A percentile compares a stretch with the other conserved stretches of the same genome.
phyloP scores from a whole-genome alignment of 192 early-diverging fungal genomes.

The Phlyctochytrium planicorne region DNA sequence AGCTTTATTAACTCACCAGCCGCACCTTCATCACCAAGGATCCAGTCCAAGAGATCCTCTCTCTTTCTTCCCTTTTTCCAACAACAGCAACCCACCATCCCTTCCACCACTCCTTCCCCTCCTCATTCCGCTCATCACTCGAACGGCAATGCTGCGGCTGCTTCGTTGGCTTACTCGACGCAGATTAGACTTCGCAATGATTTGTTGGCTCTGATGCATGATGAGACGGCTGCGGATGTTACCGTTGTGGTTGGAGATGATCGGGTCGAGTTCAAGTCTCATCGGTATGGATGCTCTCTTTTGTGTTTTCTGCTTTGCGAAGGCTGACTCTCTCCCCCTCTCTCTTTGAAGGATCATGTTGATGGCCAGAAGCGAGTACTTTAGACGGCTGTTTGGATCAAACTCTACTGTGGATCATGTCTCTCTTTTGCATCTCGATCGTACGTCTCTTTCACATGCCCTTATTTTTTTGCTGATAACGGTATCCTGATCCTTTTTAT shows the following conservation, averaged over 20 bases:
- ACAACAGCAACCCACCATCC: no score
- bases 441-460: neutral
- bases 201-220: constrained; percentile 11
- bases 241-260: constrained; percentile 21
- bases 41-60: neutral
- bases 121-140: no score
- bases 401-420: constrained; percentile 1
- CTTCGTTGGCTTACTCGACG: neutral
- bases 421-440: constrained; percentile 8
- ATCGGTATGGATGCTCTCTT: constrained; percentile 8
- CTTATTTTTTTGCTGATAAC: neutral
- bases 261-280: constrained; percentile 18
- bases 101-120: no score
- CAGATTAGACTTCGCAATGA: constrained; percentile 17
- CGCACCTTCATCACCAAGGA: no score
- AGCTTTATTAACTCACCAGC: no score
- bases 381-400: neutral
- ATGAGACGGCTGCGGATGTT: constrained; percentile 3
- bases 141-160: neutral
- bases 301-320: neutral
- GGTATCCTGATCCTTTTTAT: neutral
- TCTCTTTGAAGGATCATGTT: constrained; percentile 18
- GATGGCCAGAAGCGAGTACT: constrained; percentile 20
- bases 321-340: neutral
- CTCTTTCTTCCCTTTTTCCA: neutral